phyloP scores from a whole-genome alignment of 208 protist species.

The Herpetomonas muscarum region DNA sequence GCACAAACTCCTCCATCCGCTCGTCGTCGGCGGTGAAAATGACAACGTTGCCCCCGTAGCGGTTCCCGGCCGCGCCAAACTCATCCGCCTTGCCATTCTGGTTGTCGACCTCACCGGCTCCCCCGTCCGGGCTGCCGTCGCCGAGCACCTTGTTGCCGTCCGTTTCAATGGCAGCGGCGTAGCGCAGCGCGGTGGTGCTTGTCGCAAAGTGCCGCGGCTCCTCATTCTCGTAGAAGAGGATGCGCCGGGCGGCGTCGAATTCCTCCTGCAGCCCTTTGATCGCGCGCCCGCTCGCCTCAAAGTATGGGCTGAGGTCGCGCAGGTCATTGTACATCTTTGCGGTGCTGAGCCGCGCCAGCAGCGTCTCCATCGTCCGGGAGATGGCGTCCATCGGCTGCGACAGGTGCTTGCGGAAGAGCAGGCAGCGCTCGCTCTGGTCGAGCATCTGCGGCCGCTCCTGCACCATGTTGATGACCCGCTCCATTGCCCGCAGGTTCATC shows the following conservation, averaged over 20 bases:
- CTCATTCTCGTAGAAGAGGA: conserved; percentile 57
- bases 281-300: conserved; percentile 36
- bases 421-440: conserved; percentile 42
- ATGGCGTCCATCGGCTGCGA: conserved; percentile 52
- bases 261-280: conserved; percentile 64
- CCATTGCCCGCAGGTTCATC: conserved; percentile 67
- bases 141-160: too few relatives aligned
- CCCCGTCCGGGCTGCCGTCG: too few relatives aligned
- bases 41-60: too few relatives aligned
- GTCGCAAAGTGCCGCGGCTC: background rate
- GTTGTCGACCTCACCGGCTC: too few relatives aligned
- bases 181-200: background rate
- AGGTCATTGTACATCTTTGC: conserved; percentile 49
- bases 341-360: conserved; percentile 41
- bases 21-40: conserved; percentile 9
- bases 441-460: conserved; percentile 63
- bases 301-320: conserved; percentile 27
- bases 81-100: too few relatives aligned
- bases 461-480: conserved; percentile 70
- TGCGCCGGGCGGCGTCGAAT: conserved; percentile 48
- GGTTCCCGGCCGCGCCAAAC: too few relatives aligned
- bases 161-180: too few relatives aligned
- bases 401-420: conserved; percentile 52
- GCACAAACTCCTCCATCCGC: conserved; percentile 73
- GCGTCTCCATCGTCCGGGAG: conserved; percentile 37